Conservation (phyloP, 2,329 filamentous ascomycete genomes). For the Curvularia lunata region DNA sequence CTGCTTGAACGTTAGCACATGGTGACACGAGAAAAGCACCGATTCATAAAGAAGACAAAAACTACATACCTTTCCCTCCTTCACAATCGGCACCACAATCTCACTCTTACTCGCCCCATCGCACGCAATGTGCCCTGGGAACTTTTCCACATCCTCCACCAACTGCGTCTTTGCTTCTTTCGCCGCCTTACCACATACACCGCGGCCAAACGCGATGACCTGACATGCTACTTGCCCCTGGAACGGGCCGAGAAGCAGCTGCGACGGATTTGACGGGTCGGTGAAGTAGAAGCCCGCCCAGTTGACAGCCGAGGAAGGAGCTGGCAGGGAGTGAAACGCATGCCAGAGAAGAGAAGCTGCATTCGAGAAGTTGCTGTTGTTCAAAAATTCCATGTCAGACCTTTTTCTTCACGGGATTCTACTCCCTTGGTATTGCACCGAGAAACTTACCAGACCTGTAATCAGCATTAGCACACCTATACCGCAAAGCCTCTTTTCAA, state of each 20-base stretch:
- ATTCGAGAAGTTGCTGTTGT: conserved; percentile 70
- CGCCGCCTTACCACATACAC: conserved; percentile 78
- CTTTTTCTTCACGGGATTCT: neutral
- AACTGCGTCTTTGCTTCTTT: conserved; percentile 67
- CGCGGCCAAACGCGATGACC: conserved; percentile 73
- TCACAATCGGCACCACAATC: conserved; percentile 77
- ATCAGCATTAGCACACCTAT: neutral
- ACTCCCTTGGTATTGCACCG: neutral
- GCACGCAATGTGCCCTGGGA: conserved; percentile 83
- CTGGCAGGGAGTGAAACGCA: conserved; percentile 73
- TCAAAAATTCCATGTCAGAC: neutral
- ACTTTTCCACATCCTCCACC: conserved; percentile 70
- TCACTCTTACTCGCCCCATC: conserved; percentile 78
- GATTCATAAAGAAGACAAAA: too few species aligned
- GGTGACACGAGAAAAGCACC: too few species aligned
- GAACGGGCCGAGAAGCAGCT: conserved; percentile 79
- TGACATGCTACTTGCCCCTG: conserved; percentile 79
- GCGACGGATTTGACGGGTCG: conserved; percentile 49
- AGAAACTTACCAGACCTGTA: conserved; percentile 10
- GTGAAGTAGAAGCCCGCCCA: conserved; percentile 70
- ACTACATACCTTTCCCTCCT: conserved; percentile 53
- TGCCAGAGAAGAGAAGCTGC: conserved; percentile 79
- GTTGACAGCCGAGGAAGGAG: conserved; percentile 72
- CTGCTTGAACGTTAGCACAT: conserved; percentile 38
- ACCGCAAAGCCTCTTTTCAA: neutral